Evolutionary conservation across 139 green algal species (phyloP), one percentile per base, ranked within the genome.

Genomic region (Chlamydomonas applanata): DNA sequence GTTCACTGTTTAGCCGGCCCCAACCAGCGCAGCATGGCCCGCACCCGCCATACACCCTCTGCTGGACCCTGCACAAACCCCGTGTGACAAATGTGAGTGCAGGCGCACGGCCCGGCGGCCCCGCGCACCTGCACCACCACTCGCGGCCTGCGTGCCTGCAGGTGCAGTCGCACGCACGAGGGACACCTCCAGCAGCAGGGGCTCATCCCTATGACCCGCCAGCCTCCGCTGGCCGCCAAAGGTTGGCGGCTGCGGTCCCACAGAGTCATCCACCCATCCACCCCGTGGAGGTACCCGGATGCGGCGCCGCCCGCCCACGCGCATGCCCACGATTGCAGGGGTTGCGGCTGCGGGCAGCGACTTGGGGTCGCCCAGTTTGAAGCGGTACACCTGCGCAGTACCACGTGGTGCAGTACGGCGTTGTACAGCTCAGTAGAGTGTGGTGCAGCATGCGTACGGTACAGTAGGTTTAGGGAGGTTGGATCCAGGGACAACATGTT

Each of bases 161-260:
- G 40, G 7, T 11, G 40, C 40, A 11, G 7, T 49, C 40, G 11
- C 40, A 49, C 40, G 40, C 40, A 49, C 40, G 40, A 91, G 71
- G 66, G 89, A 72, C 32, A 74, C 80, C 62, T 92, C 87, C 22
- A 92, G 77, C 65, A 92, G 82, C 80, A 90, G 70, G 46, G 89
- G 80, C 68, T 90, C 89, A 9, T 87, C 83, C n/a, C 61, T 71
- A 76, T 91, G 84, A 1, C 80, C 73, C 22, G 67, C 79, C 52
- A 91, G 79, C 1, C 89, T 73, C 57, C 89, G 76, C 64, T 69
- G 61, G 54, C 79, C 86, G 20, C 89, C 89, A 78, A 91, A 93
- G 0, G 84, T 19, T 11, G 11, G 40, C 40, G 53, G 53, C 24
- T 4, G 53, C 9, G 53, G 53, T 14, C 53, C 53, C 53, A 36